Base-by-base conservation (phyloP, 2,329 filamentous ascomycete genomes). In the Seiridium cupressi region DNA sequence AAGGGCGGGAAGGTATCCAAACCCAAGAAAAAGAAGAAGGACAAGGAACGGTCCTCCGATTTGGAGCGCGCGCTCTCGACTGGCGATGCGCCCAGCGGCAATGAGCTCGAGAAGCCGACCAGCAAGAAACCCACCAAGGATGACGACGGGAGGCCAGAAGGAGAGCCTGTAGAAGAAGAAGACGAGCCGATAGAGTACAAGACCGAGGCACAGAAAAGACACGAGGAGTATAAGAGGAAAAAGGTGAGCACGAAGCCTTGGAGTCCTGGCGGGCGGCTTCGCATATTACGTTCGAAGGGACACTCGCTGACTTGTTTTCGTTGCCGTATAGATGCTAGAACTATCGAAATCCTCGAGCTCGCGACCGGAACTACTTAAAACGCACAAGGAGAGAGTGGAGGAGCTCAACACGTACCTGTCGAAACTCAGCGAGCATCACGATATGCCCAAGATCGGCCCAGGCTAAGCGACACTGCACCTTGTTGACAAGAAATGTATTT, bases 381-480 rank as follows among this genome's bases (percentile, higher is more conserved):
- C 93, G 36, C 95, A 99, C 76, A 98, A 98, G 74, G 91, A 99
- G 79, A 88, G 92, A 9, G 94, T 99, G 48, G 93, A 98, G 74
- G 93, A 97, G 73, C 79, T 98, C 68, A 99, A 99, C 74, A 92
- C 91, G 64, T 97, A 98, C 74, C 79, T 99, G 42, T 95, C 92
- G 65, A 90, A 89, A 65, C 77, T 99, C 70, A 97, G 92, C 77
- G 95, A 99, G 77, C 95, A 99, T 78, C 94, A 99, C 76, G 95
- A 99, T 73, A 99, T 99, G 93, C 84, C 84, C 68, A 87, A 86
- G 78, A 87, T 87, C 60, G 84, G 84, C 9, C 84, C 84, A 0
- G 84, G 84, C 44, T 87, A 77, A 73, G 53, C 11, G 9, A 47
- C 40, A 31, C 31, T 11, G 46, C 13, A 48, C 1, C 18, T 26